phyloP scores from a whole-genome alignment of 2,329 filamentous ascomycete species.

The Calycina marina region DNA sequence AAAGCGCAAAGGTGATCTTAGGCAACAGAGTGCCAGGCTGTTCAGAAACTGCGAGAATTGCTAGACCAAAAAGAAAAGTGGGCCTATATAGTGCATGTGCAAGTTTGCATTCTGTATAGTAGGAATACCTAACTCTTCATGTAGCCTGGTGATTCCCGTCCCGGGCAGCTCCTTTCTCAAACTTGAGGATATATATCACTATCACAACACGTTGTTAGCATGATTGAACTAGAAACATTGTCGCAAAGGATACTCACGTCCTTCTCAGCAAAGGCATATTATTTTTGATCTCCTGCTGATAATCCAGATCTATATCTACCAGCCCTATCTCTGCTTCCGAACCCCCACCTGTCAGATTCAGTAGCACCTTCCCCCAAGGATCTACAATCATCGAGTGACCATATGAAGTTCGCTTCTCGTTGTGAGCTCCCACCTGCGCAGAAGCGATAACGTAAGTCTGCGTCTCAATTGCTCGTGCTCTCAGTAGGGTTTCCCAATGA shows the following conservation, averaged over 20 bases:
- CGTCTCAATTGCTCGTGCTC: slow-evolving; percentile 75
- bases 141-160: not conserved
- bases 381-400: slow-evolving; percentile 75
- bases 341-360: slow-evolving; percentile 40
- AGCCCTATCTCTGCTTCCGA: slow-evolving; percentile 30
- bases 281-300: slow-evolving; percentile 34
- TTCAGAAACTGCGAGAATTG: no score
- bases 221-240: not conserved
- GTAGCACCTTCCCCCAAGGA: slow-evolving; percentile 69
- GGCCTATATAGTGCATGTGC: no score
- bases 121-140: no score
- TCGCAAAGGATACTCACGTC: slow-evolving; percentile 16
- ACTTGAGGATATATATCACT: slow-evolving; percentile 14
- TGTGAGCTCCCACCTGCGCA: slow-evolving; percentile 64
- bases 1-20: no score
- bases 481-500: slow-evolving; percentile 72
- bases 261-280: slow-evolving; percentile 43
- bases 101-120: no score
- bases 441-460: slow-evolving; percentile 79
- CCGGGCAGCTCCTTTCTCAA: not conserved
- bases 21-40: no score
- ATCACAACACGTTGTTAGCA: slow-evolving; percentile 1
- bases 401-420: slow-evolving; percentile 66
- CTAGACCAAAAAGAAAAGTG: no score
- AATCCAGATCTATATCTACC: slow-evolving; percentile 38